A percentile compares a stretch with the other conserved stretches of the same genome.
Evolutionary conservation across 441 rosid genomes (phyloP).

Genomic region (Corymbia citriodora): DNA sequence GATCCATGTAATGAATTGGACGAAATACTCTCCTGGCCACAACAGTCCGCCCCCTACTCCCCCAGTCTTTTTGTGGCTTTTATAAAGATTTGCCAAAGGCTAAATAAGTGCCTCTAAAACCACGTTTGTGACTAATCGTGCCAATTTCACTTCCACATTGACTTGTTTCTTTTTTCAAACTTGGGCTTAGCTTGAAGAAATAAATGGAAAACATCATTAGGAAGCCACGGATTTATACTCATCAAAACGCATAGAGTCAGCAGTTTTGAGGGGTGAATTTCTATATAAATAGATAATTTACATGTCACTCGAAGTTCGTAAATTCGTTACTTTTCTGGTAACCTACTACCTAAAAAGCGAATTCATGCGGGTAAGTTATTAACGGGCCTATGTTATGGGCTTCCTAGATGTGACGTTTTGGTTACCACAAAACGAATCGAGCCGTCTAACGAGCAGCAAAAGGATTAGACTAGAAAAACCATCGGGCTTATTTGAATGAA

Average conservation of each 20-base stretch:
- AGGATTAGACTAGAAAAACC: background rate
- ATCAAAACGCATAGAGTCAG: background rate
- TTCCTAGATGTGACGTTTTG: background rate
- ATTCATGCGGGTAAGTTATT: background rate
- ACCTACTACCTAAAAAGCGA: background rate
- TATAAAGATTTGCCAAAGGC: background rate
- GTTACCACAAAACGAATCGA: background rate
- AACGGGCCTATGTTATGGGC: background rate
- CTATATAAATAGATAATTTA: background rate
- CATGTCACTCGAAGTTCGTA: background rate
- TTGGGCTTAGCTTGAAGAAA: background rate
- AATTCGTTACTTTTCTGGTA: background rate
- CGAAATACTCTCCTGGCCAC: background rate
- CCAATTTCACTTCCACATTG: background rate
- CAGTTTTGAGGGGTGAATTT: background rate
- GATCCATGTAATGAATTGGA: background rate
- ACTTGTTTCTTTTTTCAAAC: background rate
- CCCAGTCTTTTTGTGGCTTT: background rate
- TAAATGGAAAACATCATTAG: background rate
- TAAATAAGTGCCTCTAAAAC: background rate
- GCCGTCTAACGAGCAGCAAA: background rate
- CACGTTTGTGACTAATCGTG: background rate
- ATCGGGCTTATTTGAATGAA: background rate
- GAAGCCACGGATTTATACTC: background rate
- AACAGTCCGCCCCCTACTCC: background rate